Evolutionary conservation across 192 early-diverging fungal species (phyloP), one percentile per base, ranked within the genome.

Genomic region (Neocallimastix lanati): DNA sequence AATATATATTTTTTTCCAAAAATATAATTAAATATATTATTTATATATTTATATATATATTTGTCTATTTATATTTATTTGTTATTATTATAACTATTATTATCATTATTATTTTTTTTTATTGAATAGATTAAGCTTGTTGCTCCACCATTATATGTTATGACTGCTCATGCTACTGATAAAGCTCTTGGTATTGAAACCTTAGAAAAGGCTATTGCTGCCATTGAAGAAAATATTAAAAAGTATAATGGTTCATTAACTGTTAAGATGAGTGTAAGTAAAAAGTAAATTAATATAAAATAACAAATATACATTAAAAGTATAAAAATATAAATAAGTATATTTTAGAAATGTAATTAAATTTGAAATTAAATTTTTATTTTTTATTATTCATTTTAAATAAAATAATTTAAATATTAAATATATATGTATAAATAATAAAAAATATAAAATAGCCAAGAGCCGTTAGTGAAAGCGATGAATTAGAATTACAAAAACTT

Each of bases 111-210:
- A n/a, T n/a, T n/a, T n/a, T n/a, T n/a, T n/a, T n/a, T n/a, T n/a
- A n/a, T n/a, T n/a, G n/a, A n/a, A n/a, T n/a, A 86, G 83, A 91
- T 96, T 82, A 92, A 92, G 78, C 90, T 97, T 80, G 91, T 99
- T 77, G 95, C 96, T 2, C 95, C 97, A 35, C 97, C 97, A 28
- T 86, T 94, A 67, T 99, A 98, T 84, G 95, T 97, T 76, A 92
- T 99, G 82, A 91, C 92, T 76, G 93, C 94, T 15, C 92, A 92
- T 77, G 90, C 93, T 27, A 80, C 94, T 58, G 95, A 98, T 79
- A 96, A 96, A 85, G 86, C 84, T 29, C 82, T 86, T 40, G 97
- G 96, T 79, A 90, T 99, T 82, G 88, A 93, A 78, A 88, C 90
- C 29, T 92, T 99, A 91, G 93, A 98, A 85, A 91, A 92, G 83